phyloP scores from a whole-genome alignment of 306 rosid species.

The Prunus fruticosa region DNA sequence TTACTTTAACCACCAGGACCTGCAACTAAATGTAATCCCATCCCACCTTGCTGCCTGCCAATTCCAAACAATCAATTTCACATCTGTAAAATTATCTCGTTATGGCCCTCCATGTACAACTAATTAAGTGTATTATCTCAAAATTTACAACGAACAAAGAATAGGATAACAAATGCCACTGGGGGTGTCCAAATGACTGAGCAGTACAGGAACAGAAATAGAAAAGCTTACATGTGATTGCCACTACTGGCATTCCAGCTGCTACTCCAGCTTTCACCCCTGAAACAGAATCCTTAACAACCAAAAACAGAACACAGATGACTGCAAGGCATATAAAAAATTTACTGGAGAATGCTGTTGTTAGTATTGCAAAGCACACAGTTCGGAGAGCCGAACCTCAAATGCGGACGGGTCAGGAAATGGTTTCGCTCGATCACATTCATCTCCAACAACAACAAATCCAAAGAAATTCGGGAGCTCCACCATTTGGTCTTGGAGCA shows the following conservation, averaged over 20 bases:
- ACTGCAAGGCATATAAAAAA: not conserved
- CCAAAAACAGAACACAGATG: not conserved
- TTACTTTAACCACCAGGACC: too few relatives aligned
- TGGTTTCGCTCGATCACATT: slow-evolving; percentile 41
- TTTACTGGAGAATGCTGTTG: not conserved
- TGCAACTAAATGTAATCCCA: too few relatives aligned
- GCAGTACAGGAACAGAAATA: too few relatives aligned
- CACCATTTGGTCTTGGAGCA: slow-evolving; percentile 39
- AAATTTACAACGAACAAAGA: too few relatives aligned
- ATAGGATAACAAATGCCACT: too few relatives aligned
- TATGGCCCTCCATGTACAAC: too few relatives aligned
- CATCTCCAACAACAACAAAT: slow-evolving; percentile 29
- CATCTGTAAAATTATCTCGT: too few relatives aligned
- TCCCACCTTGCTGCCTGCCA: too few relatives aligned
- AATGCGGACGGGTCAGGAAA: slow-evolving; percentile 46
- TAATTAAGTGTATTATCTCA: too few relatives aligned
- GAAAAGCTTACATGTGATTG: not conserved
- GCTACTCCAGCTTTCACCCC: slow-evolving; percentile 46
- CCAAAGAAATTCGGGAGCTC: slow-evolving; percentile 38
- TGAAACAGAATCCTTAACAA: slow-evolving; percentile 33
- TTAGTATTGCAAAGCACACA: not conserved
- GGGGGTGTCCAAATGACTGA: too few relatives aligned
- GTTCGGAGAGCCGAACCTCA: slow-evolving; percentile 26
- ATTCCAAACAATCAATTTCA: too few relatives aligned
- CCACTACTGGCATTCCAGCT: slow-evolving; percentile 42